Evolutionary conservation across 2,329 filamentous ascomycete species (phyloP).

Genomic region (Dendryphion nanum): DNA sequence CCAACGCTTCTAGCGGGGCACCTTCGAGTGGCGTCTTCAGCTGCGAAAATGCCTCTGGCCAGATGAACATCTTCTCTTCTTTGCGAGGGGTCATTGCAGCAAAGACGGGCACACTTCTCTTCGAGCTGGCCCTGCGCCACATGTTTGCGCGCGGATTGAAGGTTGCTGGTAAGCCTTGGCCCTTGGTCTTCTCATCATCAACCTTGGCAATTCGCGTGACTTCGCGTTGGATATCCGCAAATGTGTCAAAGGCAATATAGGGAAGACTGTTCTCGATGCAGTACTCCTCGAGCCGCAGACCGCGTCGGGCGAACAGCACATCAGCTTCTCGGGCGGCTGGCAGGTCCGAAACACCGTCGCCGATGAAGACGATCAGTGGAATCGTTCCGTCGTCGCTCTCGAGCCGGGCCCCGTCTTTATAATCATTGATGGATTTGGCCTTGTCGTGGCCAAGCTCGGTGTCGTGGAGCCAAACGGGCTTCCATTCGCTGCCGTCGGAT

Average conservation of each 20-base stretch:
- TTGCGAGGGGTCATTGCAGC: conserved; percentile 51
- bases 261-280: conserved; percentile 61
- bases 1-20: conserved; percentile 1
- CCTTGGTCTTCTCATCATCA: conserved; percentile 61
- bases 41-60: conserved; percentile 56
- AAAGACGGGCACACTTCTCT: conserved; percentile 53
- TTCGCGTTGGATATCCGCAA: conserved; percentile 63
- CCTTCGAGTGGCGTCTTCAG: conserved; percentile 9
- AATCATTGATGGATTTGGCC: conserved; percentile 62
- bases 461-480: conserved; percentile 66
- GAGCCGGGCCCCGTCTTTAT: conserved; percentile 54
- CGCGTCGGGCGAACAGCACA: conserved; percentile 66
- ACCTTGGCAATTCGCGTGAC: conserved; percentile 58
- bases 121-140: conserved; percentile 63
- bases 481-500: conserved; percentile 58
- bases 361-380: conserved; percentile 68
- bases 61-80: conserved; percentile 63
- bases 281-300: conserved; percentile 64
- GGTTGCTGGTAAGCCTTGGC: conserved; percentile 49
- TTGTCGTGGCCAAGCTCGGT: conserved; percentile 67
- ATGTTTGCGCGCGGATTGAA: conserved; percentile 69
- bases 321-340: conserved; percentile 66
- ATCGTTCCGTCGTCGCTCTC: conserved; percentile 60
- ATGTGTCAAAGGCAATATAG: conserved; percentile 64
- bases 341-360: conserved; percentile 67